Base-by-base conservation (phyloP, 2,329 filamentous ascomycete species). In the Colletotrichum caudatum region DNA sequence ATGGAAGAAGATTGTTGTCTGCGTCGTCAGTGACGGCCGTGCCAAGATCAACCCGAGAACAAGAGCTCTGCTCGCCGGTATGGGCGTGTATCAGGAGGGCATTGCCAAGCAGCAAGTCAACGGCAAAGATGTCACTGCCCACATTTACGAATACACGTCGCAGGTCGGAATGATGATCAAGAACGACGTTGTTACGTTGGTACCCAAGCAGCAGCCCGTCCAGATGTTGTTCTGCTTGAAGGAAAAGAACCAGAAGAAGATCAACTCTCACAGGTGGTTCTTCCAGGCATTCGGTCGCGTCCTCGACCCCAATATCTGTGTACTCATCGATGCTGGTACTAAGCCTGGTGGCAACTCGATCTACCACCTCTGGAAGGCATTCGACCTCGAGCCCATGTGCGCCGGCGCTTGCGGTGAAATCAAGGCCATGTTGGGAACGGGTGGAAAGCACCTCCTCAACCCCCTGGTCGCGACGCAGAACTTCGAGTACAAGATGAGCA, bases 401-500 rank as follows among this genome's bases (percentile, higher is more conserved):
- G 96, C 93, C 76, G 96, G 96, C 76, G 95, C 96, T 77, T 99
- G 96, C 82, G 96, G 96, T 82, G 96, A 99, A 82, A 99, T 99
- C 86, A 98, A 99, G 83, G 95, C 95, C 75, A 98, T 98, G 95
- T 86, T 98, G 84, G 92, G 92, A 35, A 90, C 90, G 4, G 90
- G 88, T 69, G 95, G 95, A 74, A 95, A 93, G 82, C 94, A 97
- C 77, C 88, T 99, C 46, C 81, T 98, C 75, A 99, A 98, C 78
- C 96, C 96, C 0, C 88, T 99, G 5, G 93, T 99, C 29, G 96
- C 96, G 2, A 95, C 95, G 0, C 96, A 99, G 78, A 99, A 99
- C 79, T 99, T 99, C 77, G 96, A 99, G 84, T 99, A 99, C 88
- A 99, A 99, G 88, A 97, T 99, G 93, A 97, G 94, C 81, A 99